Conservation (phyloP, 768 basidiomycete species). For the Leccinum uliginosum region DNA sequence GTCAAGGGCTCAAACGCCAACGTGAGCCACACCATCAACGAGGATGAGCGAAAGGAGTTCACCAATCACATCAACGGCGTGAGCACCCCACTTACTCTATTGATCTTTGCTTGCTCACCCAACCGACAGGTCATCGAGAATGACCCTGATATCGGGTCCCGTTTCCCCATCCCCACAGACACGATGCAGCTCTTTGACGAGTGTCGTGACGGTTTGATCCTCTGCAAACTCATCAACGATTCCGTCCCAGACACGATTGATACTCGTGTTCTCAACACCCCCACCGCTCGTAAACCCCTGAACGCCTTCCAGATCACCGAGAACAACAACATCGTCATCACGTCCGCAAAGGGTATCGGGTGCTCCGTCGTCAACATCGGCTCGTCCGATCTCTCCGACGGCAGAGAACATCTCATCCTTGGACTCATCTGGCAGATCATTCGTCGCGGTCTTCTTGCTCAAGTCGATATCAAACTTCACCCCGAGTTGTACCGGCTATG, state of each 20-base stretch:
- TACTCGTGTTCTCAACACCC: conserved; percentile 94
- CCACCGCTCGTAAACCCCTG: conserved; percentile 71
- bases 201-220: conserved; percentile 89
- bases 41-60: conserved; percentile 92
- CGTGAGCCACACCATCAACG: conserved; percentile 95
- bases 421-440: conserved; percentile 99
- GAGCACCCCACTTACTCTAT: conserved; percentile 27
- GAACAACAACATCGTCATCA: conserved; percentile 99
- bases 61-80: conserved; percentile 98
- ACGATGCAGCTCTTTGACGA: conserved; percentile 99
- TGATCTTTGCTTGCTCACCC: conserved; percentile 2
- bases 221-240: conserved; percentile 98
- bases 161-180: conserved; percentile 89
- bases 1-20: conserved; percentile 94
- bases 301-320: conserved; percentile 99
- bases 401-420: conserved; percentile 92
- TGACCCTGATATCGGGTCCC: conserved; percentile 75
- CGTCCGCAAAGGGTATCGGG: conserved; percentile 95
- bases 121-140: conserved; percentile 76
- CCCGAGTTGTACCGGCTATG: conserved; percentile 95
- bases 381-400: conserved; percentile 86
- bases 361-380: conserved; percentile 99
- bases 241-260: conserved; percentile 99
- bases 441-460: conserved; percentile 83
- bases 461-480: conserved; percentile 98